A percentile compares a stretch with the other conserved stretches of the same genome.
These are phyloP conservation scores for Aspergillus hortae DNA, from an alignment of 2,329 filamentous ascomycete genomes.

Conservation along the genomic window DNA sequence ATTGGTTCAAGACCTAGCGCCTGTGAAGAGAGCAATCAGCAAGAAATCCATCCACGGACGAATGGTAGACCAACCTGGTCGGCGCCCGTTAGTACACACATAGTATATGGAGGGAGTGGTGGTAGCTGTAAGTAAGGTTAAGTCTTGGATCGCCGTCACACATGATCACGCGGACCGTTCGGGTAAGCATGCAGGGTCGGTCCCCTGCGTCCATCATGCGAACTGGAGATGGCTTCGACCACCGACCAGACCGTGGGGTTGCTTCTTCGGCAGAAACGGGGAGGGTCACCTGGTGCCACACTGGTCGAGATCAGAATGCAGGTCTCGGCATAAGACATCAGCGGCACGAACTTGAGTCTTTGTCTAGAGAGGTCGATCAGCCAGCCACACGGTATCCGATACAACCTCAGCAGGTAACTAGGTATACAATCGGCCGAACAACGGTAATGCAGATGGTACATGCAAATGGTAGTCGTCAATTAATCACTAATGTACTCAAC, in stretches of 20 bases:
- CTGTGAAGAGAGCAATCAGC: no score
- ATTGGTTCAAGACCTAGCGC: no score
- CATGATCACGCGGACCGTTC: neutral
- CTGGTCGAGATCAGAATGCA: neutral
- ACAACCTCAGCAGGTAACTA: no score
- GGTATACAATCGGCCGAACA: neutral
- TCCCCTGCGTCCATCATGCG: neutral
- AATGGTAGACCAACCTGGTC: no score
- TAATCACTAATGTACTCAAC: slow-evolving; percentile 17
- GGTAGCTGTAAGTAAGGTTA: no score
- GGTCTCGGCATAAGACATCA: neutral
- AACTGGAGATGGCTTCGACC: neutral
- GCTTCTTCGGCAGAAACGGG: neutral
- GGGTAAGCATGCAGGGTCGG: neutral
- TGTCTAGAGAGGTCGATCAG: neutral
- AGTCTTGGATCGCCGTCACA: no score
- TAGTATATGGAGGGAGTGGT: no score
- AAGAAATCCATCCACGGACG: no score
- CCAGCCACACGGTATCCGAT: neutral
- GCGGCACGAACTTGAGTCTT: no score
- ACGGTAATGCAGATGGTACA: neutral
- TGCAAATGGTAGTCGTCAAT: slow-evolving; percentile 8
- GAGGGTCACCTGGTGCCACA: neutral
- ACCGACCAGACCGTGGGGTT: neutral
- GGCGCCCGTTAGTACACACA: no score